Conservation (phyloP, 2,329 filamentous ascomycete species). For the Penicillium capsulatum region DNA sequence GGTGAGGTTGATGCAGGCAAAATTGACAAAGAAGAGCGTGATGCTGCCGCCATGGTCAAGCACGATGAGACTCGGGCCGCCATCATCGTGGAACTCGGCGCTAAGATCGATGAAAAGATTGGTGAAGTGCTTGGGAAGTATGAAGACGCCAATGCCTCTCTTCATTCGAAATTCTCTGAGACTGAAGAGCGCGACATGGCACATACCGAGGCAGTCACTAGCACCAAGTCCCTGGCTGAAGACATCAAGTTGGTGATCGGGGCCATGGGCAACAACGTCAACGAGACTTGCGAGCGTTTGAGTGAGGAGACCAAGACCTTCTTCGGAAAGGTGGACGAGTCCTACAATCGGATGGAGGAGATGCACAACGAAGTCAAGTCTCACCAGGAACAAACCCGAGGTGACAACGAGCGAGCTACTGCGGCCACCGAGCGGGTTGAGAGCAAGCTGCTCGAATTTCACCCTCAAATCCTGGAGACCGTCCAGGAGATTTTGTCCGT, state of each 20-base stretch:
- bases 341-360: constrained; percentile 71
- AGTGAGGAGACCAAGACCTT: constrained; percentile 83
- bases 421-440: constrained; percentile 71
- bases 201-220: constrained; percentile 68
- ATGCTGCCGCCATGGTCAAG: constrained; percentile 54
- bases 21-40: constrained; percentile 66
- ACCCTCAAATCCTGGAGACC: constrained; percentile 82
- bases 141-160: constrained; percentile 71
- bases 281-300: constrained; percentile 80
- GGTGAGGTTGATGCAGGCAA: constrained; percentile 74
- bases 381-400: constrained; percentile 77
- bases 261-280: constrained; percentile 74
- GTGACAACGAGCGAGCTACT: constrained; percentile 72
- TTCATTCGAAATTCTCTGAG: constrained; percentile 69
- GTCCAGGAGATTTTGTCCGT: constrained; percentile 80
- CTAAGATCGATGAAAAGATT: constrained; percentile 71
- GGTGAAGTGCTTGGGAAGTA: constrained; percentile 79
- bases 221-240: constrained; percentile 75
- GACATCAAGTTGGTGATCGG: constrained; percentile 84
- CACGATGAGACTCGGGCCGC: constrained; percentile 56
- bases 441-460: constrained; percentile 72
- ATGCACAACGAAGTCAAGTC: constrained; percentile 65
- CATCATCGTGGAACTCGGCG: constrained; percentile 51
- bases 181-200: constrained; percentile 69
- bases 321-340: constrained; percentile 75